Conservation (phyloP, 2,329 filamentous ascomycete genomes). For the Epichloe brachyelytri region DNA sequence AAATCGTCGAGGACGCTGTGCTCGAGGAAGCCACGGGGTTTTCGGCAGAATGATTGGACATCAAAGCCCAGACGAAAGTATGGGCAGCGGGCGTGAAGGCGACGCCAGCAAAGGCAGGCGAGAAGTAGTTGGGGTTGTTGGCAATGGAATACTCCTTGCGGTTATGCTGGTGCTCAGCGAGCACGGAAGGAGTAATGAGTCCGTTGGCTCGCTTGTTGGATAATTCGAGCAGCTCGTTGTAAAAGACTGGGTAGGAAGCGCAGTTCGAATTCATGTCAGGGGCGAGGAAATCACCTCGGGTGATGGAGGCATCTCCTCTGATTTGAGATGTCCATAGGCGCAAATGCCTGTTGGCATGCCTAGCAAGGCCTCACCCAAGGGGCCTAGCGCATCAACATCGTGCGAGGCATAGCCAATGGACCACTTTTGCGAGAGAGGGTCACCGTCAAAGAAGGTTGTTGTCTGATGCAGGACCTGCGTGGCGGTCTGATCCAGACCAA, state of each 20-base stretch:
- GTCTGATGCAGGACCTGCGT: slow-evolving; percentile 3
- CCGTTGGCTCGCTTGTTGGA: slow-evolving; percentile 29
- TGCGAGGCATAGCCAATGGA: slow-evolving; percentile 7
- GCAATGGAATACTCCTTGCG: slow-evolving; percentile 23
- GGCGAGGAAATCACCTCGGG: slow-evolving; percentile 1
- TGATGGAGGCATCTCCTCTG: slow-evolving; percentile 11
- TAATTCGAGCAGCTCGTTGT: slow-evolving; percentile 21
- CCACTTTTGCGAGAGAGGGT: slow-evolving; percentile 3
- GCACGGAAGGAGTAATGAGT: neutral
- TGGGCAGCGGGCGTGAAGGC: slow-evolving; percentile 33
- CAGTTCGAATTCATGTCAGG: slow-evolving; percentile 2
- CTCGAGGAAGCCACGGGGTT: slow-evolving; percentile 18
- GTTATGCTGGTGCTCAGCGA: neutral
- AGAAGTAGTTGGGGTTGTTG: slow-evolving; percentile 41
- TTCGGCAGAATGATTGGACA: slow-evolving; percentile 30
- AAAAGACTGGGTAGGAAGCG: neutral
- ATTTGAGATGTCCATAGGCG: slow-evolving; percentile 2
- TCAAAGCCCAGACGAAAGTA: slow-evolving; percentile 28
- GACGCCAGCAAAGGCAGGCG: slow-evolving; percentile 35
- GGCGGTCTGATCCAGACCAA: slow-evolving; percentile 3
- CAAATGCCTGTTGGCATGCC: slow-evolving; percentile 5
- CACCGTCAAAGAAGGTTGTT: slow-evolving; percentile 3
- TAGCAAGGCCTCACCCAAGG: neutral
- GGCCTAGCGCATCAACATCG: slow-evolving; percentile 2
- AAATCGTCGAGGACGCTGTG: slow-evolving; percentile 4